These are phyloP conservation scores for Bryum argenteum DNA, from an alignment of 225 moss, liverwort and hornwort species.

Conservation along the genomic window DNA sequence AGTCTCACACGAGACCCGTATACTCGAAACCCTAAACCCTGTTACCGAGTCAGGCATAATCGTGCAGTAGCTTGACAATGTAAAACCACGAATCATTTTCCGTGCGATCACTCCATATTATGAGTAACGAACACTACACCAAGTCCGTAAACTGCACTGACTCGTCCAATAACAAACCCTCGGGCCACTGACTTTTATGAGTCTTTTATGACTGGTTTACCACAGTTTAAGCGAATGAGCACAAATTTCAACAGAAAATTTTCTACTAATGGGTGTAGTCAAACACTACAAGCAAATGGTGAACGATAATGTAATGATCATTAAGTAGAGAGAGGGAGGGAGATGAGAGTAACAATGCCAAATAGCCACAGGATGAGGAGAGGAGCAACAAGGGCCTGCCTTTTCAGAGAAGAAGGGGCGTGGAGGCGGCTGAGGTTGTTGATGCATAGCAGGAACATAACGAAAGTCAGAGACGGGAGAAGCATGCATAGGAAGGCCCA, in stretches of 20 bases:
- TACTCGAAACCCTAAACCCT: slow-evolving; percentile 28
- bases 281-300: background rate
- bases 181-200: background rate
- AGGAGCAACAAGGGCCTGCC: slow-evolving; percentile 44
- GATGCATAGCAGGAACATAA: slow-evolving; percentile 53
- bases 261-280: too few species aligned
- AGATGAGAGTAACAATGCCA: background rate
- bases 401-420: slow-evolving; percentile 64
- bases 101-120: background rate
- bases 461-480: slow-evolving; percentile 70
- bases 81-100: background rate
- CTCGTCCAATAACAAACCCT: background rate
- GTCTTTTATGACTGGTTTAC: too few species aligned
- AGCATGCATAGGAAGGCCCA: slow-evolving; percentile 65
- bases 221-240: too few species aligned
- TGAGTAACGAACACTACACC: background rate
- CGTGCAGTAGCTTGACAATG: background rate
- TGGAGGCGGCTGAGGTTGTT: slow-evolving; percentile 49
- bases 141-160: slow-evolving; percentile 1
- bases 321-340: background rate
- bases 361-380: background rate
- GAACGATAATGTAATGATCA: background rate
- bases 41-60: slow-evolving; percentile 1
- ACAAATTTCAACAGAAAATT: too few species aligned
- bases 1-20: background rate